Base-by-base conservation (phyloP, 768 basidiomycete species). In the Hydnum rufescens region DNA sequence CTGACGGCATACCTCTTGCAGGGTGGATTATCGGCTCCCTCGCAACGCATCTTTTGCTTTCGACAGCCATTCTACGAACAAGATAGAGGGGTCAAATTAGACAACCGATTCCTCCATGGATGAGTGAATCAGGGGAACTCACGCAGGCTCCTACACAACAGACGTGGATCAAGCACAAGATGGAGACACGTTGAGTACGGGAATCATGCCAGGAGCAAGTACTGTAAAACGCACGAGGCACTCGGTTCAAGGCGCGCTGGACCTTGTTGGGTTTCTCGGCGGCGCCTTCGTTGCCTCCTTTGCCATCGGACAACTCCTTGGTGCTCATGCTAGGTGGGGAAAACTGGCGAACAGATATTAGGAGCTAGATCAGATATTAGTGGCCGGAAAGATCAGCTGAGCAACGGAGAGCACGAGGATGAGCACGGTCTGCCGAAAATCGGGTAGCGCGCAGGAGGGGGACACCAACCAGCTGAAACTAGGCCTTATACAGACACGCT, bases 41-140 rank as follows among this genome's bases (percentile, higher is more conserved):
- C 88, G 63, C 90, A 96, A 59, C 89, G 74, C 92, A 95, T 95
- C 69, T 95, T 95, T 71, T 92, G 89, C 61, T 88, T 85, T 59
- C 90, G 72, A 65, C 90, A 93, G 18, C 88, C 85, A 77, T 92
- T 92, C 87, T 90, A 63, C 39, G 39, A 51, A 42, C 32, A 39
- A 48, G 30, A 39, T 19, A 42, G 39, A n/a, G 43, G 19, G 23
- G 28, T 22, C 34, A 39, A 25, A 5, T n/a, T 26, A 49, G 22
- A n/a, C 13, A 29, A 6, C n/a, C n/a, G n/a, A 39, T n/a, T n/a
- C 36, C 36, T 39, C 22, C 22, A 13, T 22, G 13, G 36, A 13
- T 39, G 36, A 13, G 36, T 39, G 36, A 39, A 39, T 22, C 36
- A 39, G 22, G 36, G 13, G 22, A 13, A 70, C 76, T 65, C 65